Conservation (phyloP, 208 protist species). For the Naegleria lovaniensis region DNA sequence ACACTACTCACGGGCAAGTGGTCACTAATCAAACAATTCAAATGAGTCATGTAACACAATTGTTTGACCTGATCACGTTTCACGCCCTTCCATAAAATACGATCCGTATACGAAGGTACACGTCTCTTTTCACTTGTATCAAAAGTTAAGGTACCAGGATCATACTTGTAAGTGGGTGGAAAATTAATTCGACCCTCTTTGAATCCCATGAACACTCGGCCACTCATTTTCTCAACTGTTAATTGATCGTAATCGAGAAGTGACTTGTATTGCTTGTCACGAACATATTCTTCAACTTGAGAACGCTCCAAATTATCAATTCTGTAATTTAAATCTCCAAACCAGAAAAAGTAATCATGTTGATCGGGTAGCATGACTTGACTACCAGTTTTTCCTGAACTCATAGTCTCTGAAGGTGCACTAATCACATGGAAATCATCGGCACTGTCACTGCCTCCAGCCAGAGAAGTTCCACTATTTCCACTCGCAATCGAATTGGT, state of each 20-base stretch:
- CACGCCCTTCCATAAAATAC: conserved; percentile 27
- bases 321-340: conserved; percentile 85
- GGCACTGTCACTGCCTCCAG: neutral
- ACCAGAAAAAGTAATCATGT: conserved; percentile 81
- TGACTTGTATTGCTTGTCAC: neutral
- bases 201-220: conserved; percentile 37
- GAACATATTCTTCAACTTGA: neutral
- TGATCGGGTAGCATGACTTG: conserved; percentile 10
- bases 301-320: neutral
- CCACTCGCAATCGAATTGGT: no score
- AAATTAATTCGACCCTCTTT: conserved; percentile 41
- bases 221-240: conserved; percentile 11
- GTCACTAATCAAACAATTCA: conserved; percentile 10
- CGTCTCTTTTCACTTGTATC: conserved; percentile 28
- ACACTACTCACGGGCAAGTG: neutral
- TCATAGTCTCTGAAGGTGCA: neutral
- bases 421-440: neutral
- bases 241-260: conserved; percentile 16
- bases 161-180: conserved; percentile 44
- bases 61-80: neutral
- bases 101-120: conserved; percentile 28
- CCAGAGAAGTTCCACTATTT: neutral
- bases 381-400: neutral
- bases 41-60: neutral
- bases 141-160: conserved; percentile 21